Evolutionary conservation across 306 rosid genomes (phyloP).

Genomic region (Acmispon strigosus): DNA sequence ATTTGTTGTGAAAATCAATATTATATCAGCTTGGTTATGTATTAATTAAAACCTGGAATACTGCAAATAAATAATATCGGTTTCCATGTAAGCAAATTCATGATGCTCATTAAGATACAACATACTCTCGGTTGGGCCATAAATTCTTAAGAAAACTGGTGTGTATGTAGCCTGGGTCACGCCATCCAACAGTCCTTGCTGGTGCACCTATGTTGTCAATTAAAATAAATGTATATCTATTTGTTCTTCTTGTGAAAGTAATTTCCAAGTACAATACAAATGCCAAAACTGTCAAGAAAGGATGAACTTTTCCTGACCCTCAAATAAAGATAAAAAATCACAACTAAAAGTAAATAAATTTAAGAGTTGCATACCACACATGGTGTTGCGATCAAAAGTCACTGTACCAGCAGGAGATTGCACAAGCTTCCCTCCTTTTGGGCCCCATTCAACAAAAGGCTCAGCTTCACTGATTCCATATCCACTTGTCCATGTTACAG

Average conservation of each 20-base stretch:
- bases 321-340: neutral
- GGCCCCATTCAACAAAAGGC: slow-evolving; percentile 89
- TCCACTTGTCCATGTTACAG: slow-evolving; percentile 98
- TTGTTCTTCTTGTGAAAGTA: neutral
- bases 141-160: slow-evolving; percentile 74
- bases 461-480: slow-evolving; percentile 64
- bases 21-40: neutral
- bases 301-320: neutral
- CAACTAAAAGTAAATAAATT: neutral
- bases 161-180: slow-evolving; percentile 88
- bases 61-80: neutral
- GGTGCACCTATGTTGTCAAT: slow-evolving; percentile 60
- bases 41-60: neutral
- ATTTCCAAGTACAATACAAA: neutral
- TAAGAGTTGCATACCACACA: slow-evolving; percentile 75
- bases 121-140: slow-evolving; percentile 81
- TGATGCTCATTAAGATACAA: slow-evolving; percentile 7
- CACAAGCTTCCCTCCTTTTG: slow-evolving; percentile 42
- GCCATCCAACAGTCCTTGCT: slow-evolving; percentile 92
- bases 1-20: neutral
- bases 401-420: slow-evolving; percentile 71
- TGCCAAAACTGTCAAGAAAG: neutral
- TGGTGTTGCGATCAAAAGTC: slow-evolving; percentile 64
- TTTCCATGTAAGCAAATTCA: slow-evolving; percentile 9
- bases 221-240: neutral